Evolutionary conservation across 257 asterid species (phyloP), one percentile per base, ranked within the genome.

Genomic region (Fraxinus pennsylvanica): DNA sequence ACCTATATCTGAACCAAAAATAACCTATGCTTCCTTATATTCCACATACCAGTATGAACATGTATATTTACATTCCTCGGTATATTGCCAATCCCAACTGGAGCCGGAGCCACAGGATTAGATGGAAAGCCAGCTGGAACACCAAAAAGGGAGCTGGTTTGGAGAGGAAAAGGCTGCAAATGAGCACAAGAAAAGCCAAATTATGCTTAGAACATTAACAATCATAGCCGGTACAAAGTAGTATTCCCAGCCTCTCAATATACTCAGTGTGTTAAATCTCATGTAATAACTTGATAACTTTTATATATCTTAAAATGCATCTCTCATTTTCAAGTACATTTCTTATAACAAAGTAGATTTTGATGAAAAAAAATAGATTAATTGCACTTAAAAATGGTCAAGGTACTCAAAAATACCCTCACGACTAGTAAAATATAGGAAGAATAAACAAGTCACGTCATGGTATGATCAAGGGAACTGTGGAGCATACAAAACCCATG

Each of bases 81-180:
- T 59, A 83, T 57, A 75, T 65, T 87, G 22, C 93, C 86, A 76
- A 85, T 72, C 36, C 93, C 94, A 87, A 84, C 80, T 65, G 97
- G 87, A 76, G 89, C 91, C 79, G 86, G 78, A 75, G 87, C 71
- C 41, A 87, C 83, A 35, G 91, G 84, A 83, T 74, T 90, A 3
- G 90, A 35, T 50, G 90, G 47, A 59, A 47, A 81, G 47, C 90
- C 81, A 75, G 93, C 43, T 78, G 90, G 27, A 66, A 83, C 84
- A 82, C 91, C 86, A 81, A 94, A 94, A 47, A 92, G 94, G 77
- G 98, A 87, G 82, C 89, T 83, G 73, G 91, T 82, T 82, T 94
- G 98, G 74, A 89, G 89, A 74, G 98, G 98, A 84, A 92, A 94
- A 70, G 98, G 98, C 97, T 94, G 92, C 89, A 81, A 80, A 79